Percentiles rank a stretch among this genome's conserved stretches.
Conservation (phyloP, 2,329 filamentous ascomycete species). For the Talaromyces atroroseus region DNA sequence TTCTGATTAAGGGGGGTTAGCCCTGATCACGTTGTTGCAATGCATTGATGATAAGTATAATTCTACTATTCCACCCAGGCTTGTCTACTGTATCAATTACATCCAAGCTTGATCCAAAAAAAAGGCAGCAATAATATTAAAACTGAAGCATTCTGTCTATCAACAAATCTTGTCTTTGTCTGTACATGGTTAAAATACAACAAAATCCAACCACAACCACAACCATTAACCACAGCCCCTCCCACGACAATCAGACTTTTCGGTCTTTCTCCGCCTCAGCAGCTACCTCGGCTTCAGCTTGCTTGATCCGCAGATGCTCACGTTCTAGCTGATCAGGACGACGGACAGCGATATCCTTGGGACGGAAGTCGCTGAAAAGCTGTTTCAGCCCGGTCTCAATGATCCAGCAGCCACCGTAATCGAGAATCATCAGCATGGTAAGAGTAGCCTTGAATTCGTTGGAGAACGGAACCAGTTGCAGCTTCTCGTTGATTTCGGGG, state of each 20-base stretch:
- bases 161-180: slow-evolving; percentile 4
- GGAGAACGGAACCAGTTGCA: slow-evolving; percentile 86
- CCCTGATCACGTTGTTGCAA: background rate
- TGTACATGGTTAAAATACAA: slow-evolving; percentile 1
- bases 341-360: slow-evolving; percentile 86
- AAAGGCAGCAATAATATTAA: background rate
- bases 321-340: slow-evolving; percentile 78
- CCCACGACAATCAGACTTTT: slow-evolving; percentile 20
- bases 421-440: slow-evolving; percentile 76
- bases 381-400: slow-evolving; percentile 83
- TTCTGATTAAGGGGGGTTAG: background rate
- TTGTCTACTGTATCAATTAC: background rate
- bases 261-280: slow-evolving; percentile 31
- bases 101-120: no score
- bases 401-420: slow-evolving; percentile 79
- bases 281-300: slow-evolving; percentile 46
- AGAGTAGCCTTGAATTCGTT: slow-evolving; percentile 84
- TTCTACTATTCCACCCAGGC: background rate
- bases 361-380: slow-evolving; percentile 82
- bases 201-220: background rate
- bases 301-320: slow-evolving; percentile 64
- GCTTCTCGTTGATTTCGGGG: slow-evolving; percentile 87
- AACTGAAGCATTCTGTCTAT: background rate
- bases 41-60: background rate
- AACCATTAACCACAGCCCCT: background rate